Conservation (phyloP, 768 basidiomycete species). For the Amanita subjunquillea region DNA sequence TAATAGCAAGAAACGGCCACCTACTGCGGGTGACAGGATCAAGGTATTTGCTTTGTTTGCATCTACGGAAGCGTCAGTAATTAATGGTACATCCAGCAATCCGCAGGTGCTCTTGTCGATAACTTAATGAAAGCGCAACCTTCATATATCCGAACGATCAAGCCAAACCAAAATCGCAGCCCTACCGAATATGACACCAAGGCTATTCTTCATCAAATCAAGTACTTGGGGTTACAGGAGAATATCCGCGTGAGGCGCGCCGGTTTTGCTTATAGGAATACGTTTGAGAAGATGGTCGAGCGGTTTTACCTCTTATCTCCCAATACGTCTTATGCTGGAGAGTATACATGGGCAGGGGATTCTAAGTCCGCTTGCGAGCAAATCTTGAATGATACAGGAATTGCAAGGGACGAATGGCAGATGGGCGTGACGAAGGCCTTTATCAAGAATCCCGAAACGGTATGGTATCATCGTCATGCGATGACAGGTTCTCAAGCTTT, state of each 20-base stretch:
- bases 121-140: slow-evolving; percentile 97
- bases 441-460: slow-evolving; percentile 98
- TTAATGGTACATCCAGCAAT: slow-evolving; percentile 35
- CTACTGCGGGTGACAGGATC: slow-evolving; percentile 96
- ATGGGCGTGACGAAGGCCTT: slow-evolving; percentile 99
- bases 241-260: slow-evolving; percentile 96
- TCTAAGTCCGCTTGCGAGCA: slow-evolving; percentile 84
- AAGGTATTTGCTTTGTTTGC: slow-evolving; percentile 41
- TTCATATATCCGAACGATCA: slow-evolving; percentile 98
- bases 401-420: slow-evolving; percentile 96
- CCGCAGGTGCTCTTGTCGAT: slow-evolving; percentile 93
- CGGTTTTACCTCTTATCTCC: slow-evolving; percentile 94
- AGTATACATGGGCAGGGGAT: slow-evolving; percentile 95
- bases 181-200: slow-evolving; percentile 87
- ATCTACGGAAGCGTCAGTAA: neutral
- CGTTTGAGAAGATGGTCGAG: slow-evolving; percentile 99
- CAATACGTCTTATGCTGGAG: slow-evolving; percentile 94
- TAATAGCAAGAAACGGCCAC: slow-evolving; percentile 94
- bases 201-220: slow-evolving; percentile 96
- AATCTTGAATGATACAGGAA: slow-evolving; percentile 92
- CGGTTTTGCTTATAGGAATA: slow-evolving; percentile 96
- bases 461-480: slow-evolving; percentile 23
- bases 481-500: slow-evolving; percentile 1
- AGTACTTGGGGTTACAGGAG: slow-evolving; percentile 96
- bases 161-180: slow-evolving; percentile 96